Percentiles rank a stretch among this genome's conserved stretches.
These are phyloP conservation scores for Salix udensis DNA, from an alignment of 345 rosid genomes.

Conservation along the genomic window DNA sequence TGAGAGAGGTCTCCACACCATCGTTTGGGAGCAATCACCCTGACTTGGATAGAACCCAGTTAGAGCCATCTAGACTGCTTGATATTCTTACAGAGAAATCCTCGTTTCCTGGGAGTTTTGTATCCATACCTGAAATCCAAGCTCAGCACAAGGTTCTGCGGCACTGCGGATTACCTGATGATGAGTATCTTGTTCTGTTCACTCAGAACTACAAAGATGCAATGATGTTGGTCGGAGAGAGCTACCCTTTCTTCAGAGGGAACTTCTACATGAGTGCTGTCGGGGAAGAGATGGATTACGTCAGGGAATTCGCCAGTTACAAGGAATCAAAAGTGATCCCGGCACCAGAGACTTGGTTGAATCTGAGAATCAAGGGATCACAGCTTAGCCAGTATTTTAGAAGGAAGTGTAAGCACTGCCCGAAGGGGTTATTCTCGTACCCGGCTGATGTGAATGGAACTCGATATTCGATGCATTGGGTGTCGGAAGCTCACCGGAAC, in stretches of 20 bases:
- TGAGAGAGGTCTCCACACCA: constrained; percentile 37
- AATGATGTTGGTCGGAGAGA: constrained; percentile 67
- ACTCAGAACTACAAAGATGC: constrained; percentile 62
- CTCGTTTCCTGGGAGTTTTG: constrained; percentile 65
- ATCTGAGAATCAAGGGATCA: constrained; percentile 70
- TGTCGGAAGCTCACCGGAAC: constrained; percentile 67
- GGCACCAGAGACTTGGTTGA: constrained; percentile 67
- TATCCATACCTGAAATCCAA: constrained; percentile 69
- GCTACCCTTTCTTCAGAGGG: constrained; percentile 69
- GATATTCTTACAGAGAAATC: constrained; percentile 64
- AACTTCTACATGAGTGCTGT: constrained; percentile 55
- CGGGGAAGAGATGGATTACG: constrained; percentile 40
- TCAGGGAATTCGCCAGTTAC: constrained; percentile 54
- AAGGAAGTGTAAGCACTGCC: constrained; percentile 60
- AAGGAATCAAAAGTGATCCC: constrained; percentile 62
- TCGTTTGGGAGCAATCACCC: constrained; percentile 38
- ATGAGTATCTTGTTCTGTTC: constrained; percentile 60
- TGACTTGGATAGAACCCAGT: constrained; percentile 49
- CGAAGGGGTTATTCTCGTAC: constrained; percentile 59
- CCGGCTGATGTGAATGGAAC: constrained; percentile 56
- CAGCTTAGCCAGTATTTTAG: constrained; percentile 73
- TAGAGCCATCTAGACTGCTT: constrained; percentile 59
- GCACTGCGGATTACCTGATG: constrained; percentile 57
- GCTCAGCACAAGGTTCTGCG: constrained; percentile 54
- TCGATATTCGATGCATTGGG: constrained; percentile 65